Base-by-base conservation (phyloP, 192 early-diverging fungal species). In the Entophlyctis luteolus region DNA sequence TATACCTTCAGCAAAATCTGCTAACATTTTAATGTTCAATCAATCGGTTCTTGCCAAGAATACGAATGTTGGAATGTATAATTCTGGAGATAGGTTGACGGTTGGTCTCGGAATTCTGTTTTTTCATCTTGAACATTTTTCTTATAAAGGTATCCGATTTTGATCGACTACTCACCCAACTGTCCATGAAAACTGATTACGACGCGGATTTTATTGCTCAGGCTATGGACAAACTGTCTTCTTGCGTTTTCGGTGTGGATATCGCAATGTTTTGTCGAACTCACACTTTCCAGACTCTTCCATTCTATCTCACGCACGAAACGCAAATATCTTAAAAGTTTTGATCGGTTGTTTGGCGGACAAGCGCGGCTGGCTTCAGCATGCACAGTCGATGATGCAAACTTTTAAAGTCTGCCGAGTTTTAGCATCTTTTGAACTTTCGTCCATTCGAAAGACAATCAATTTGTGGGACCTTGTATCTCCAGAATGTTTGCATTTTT, bases 31-130 rank as follows among this genome's bases (percentile, higher is more conserved):
- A n/a, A n/a, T n/a, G n/a, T n/a, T n/a, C n/a, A 63, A 48, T 31
- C 60, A 63, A 34, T 63, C 60, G 4, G 33, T 63, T 49, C 25
- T 59, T 14, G 39, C 58, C 10, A 45, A 46, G 58, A 37, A 59
- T 59, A 25, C 58, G 37, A 45, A 59, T 28, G 20, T 27, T 5
- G 38, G 47, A 27, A 22, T 54, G 18, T 14, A 16, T 54, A 27
- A 29, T 8, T 45, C 25, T 45, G 58, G 47, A 23, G 31, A 23
- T 18, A 59, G 38, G 38, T 16, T 45, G 8, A 14, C 16, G 18
- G 58, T 55, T 5, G 18, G 54, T 52, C 6, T 52, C 29, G 49
- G 8, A 52, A 23, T 8, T 18, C 20, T 52, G 6, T 52, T 23
- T 18, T 8, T 23, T n/a, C n/a, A n/a, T n/a, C n/a, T n/a, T n/a